Evolutionary conservation across 2,329 filamentous ascomycete genomes (phyloP).

Genomic region (Knufia petricola): DNA sequence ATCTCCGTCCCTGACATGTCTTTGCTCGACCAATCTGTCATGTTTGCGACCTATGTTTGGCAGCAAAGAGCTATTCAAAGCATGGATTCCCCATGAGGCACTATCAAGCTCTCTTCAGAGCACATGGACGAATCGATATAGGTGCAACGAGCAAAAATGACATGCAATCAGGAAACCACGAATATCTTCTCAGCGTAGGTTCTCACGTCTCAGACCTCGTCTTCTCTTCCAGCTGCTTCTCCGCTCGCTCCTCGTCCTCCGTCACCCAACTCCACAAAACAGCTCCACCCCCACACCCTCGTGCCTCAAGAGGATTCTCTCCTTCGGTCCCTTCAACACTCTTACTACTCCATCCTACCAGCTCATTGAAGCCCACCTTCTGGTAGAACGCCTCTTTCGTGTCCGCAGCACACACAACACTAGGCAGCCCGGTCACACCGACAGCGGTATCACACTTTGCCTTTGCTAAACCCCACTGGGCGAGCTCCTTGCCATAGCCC

Average conservation of each 20-base stretch:
- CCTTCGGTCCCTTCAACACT: constrained; percentile 7
- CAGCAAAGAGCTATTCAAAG: too few species aligned
- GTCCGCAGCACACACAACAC: constrained; percentile 11
- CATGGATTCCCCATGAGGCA: too few species aligned
- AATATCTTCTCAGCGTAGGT: too few species aligned
- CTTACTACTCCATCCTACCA: constrained; percentile 10
- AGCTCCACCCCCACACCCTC: constrained; percentile 10
- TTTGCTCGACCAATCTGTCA: too few species aligned
- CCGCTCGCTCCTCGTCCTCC: constrained; percentile 2
- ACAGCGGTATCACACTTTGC: constrained; percentile 10
- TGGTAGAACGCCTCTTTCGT: constrained; percentile 14
- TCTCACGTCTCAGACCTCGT: not conserved
- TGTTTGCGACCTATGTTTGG: too few species aligned
- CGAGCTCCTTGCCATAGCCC: constrained; percentile 12
- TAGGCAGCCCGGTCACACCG: constrained; percentile 9
- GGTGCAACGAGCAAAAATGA: too few species aligned
- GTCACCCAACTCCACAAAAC: constrained; percentile 11
- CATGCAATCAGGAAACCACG: too few species aligned
- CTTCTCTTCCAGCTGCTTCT: not conserved
- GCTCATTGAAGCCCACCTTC: constrained; percentile 13
- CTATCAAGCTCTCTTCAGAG: too few species aligned
- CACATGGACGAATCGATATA: too few species aligned
- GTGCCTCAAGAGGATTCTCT: constrained; percentile 10
- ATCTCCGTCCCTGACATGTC: too few species aligned
- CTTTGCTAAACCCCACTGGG: constrained; percentile 6